A percentile compares a stretch with the other conserved stretches of the same genome.
phyloP scores from a whole-genome alignment of 2,329 filamentous ascomycete species.

The Harringtonia aguacate region DNA sequence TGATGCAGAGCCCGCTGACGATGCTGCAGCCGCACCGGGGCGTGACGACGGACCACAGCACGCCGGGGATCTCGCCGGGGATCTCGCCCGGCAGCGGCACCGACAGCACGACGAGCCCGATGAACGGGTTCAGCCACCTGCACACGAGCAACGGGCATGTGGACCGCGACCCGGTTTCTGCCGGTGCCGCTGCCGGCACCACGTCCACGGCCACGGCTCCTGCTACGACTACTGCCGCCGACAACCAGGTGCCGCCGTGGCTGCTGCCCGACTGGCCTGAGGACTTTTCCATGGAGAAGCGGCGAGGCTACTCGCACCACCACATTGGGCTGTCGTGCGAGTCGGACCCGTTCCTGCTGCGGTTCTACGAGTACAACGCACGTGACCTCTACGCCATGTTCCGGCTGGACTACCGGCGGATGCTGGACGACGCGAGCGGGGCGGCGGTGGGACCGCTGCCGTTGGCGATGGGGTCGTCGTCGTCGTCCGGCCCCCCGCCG shows the following conservation, averaged over 20 bases:
- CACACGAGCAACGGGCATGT: not conserved
- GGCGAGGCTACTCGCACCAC: constrained; percentile 13
- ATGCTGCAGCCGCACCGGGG: not conserved
- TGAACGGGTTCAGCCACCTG: not conserved
- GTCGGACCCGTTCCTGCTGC: constrained; percentile 15
- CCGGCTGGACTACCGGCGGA: constrained; percentile 14
- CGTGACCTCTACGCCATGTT: constrained; percentile 16
- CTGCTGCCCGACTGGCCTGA: constrained; percentile 4
- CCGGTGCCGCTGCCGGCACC: no score
- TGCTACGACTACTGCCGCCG: not conserved
- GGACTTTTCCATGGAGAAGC: constrained; percentile 13
- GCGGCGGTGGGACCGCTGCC: not conserved
- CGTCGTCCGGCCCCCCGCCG: not conserved
- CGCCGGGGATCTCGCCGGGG: no score
- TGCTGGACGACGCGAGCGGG: constrained; percentile 10
- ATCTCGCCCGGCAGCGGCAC: not conserved
- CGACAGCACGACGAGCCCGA: not conserved
- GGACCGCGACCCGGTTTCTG: not conserved
- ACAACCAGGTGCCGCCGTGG: not conserved
- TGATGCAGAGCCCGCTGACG: constrained; percentile 1
- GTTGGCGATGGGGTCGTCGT: not conserved
- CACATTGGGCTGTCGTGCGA: constrained; percentile 15
- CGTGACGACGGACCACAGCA: not conserved
- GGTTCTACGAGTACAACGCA: constrained; percentile 13
- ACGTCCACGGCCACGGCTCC: no score